Base-by-base conservation (phyloP, 2,329 filamentous ascomycete species). In the Beauveria asiatica region DNA sequence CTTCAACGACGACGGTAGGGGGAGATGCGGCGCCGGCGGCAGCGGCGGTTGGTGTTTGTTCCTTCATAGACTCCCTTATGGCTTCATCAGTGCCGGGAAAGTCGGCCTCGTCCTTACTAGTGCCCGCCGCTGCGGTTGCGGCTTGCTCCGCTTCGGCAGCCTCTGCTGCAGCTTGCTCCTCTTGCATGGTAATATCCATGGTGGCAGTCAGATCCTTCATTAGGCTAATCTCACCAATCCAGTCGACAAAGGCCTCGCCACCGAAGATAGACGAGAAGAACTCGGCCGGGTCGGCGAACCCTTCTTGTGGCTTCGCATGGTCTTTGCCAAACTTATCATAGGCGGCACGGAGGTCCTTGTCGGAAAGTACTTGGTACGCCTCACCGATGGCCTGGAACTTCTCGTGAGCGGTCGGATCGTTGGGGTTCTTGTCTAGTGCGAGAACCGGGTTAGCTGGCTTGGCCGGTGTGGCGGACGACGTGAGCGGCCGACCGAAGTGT, bases 191-290 rank as follows among this genome's bases (percentile, higher is more conserved):
- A 66, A 99, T 97, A 69, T 99, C 94, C 93, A 99, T 97, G 49
- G 92, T 96, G 69, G 92, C 91, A 19, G 93, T 97, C 59, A 99
- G 82, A 70, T 99, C 94, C 78, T 97, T 97, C 90, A 99, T 97
- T 61, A 99, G 84, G 55, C 90, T 94, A 67, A 99, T 96, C 80
- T 99, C 94, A 66, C 94, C 94, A 70, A 99, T 97, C 81, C 94
- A 91, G 78, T 99, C 93, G 63, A 88, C 81, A 70, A 99, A 99
- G 13, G 93, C 92, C 68, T 97, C 93, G 62, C 94, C 94, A 67
- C 94, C 94, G 71, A 99, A 99, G 67, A 99, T 99, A 80, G 92
- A 95, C 69, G 89, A 89, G 77, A 99, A 99, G 82, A 99, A 99
- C 76, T 99, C 94, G 65, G 92, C 83, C 1, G 94, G 94, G 73